Conservation (phyloP, 1,284 basidiomycete species). For the Naganishia sp. region DNA sequence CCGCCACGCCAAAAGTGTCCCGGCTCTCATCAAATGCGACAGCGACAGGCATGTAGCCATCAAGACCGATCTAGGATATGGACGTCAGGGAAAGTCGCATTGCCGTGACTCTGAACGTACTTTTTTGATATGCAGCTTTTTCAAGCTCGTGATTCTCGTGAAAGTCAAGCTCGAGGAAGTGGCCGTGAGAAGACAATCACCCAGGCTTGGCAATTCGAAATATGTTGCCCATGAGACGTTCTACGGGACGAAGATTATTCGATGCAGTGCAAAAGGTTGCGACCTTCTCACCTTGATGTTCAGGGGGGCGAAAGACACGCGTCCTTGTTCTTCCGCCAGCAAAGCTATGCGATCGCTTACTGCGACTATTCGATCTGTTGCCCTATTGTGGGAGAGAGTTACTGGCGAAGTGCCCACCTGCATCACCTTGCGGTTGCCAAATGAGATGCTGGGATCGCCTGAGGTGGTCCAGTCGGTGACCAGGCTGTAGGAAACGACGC, state of each 20-base stretch:
- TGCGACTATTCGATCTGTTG: constrained; percentile 43
- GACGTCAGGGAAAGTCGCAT: neutral
- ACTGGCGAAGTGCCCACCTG: constrained; percentile 59
- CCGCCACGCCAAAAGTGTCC: constrained; percentile 67
- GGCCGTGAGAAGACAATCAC: constrained; percentile 63
- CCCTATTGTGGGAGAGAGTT: constrained; percentile 12
- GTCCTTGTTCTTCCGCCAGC: constrained; percentile 65
- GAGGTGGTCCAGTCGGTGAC: constrained; percentile 12
- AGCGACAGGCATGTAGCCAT: constrained; percentile 65
- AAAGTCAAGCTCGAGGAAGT: constrained; percentile 63
- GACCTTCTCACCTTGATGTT: constrained; percentile 64
- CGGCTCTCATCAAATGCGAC: constrained; percentile 63
- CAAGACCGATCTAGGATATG: constrained; percentile 63
- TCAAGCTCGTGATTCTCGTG: constrained; percentile 67
- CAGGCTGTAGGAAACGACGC: constrained; percentile 62
- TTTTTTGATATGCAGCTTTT: constrained; percentile 78
- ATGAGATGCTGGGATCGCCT: constrained; percentile 20
- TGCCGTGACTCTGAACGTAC: constrained; percentile 55
- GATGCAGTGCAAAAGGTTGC: neutral
- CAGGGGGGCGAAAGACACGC: constrained; percentile 69
- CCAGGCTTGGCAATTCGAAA: constrained; percentile 59
- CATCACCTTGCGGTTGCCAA: constrained; percentile 55
- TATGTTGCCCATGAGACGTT: constrained; percentile 62
- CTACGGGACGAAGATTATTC: constrained; percentile 52
- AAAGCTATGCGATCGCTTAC: constrained; percentile 50